These are phyloP conservation scores for Arthrobotrys iridis DNA, from an alignment of 2,329 filamentous ascomycete genomes.

Conservation along the genomic window DNA sequence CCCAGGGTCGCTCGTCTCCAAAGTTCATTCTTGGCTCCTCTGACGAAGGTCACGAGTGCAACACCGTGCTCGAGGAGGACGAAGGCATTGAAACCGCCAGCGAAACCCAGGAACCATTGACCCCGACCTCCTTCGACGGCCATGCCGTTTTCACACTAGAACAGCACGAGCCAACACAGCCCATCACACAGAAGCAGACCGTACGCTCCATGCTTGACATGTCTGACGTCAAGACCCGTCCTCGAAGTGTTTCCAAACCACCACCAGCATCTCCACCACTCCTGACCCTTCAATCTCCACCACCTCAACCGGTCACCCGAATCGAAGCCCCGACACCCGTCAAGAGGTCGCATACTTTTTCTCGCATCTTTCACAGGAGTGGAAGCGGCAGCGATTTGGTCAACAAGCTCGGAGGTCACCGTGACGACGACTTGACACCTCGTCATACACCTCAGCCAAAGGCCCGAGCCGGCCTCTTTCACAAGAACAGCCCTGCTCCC, in stretches of 20 bases:
- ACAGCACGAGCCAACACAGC: constrained; percentile 27
- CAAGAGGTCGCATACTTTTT: constrained; percentile 63
- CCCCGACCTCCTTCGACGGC: constrained; percentile 68
- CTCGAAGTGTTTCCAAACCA: constrained; percentile 41
- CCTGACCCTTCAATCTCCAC: constrained; percentile 30
- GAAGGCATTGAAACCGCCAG: constrained; percentile 67
- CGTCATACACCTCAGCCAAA: constrained; percentile 57
- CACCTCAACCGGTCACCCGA: constrained; percentile 22
- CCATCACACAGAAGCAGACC: constrained; percentile 31
- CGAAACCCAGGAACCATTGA: constrained; percentile 71
- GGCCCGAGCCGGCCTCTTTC: constrained; percentile 61
- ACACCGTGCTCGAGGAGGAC: constrained; percentile 64
- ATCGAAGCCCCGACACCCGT: constrained; percentile 44
- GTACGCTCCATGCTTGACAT: constrained; percentile 54
- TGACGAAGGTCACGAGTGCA: constrained; percentile 57
- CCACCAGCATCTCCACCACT: constrained; percentile 31
- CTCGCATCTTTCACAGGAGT: constrained; percentile 52
- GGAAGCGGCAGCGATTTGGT: constrained; percentile 44
- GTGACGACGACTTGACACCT: constrained; percentile 62
- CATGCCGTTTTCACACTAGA: constrained; percentile 66
- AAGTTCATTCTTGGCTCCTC: constrained; percentile 49
- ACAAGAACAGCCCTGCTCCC: constrained; percentile 58
- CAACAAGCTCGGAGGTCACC: constrained; percentile 58
- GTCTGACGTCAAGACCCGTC: constrained; percentile 54
- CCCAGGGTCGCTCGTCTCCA: constrained; percentile 28